Evolutionary conservation across 257 asterid species (phyloP), one percentile per base, ranked within the genome.

Genomic region (Salvia splendens): DNA sequence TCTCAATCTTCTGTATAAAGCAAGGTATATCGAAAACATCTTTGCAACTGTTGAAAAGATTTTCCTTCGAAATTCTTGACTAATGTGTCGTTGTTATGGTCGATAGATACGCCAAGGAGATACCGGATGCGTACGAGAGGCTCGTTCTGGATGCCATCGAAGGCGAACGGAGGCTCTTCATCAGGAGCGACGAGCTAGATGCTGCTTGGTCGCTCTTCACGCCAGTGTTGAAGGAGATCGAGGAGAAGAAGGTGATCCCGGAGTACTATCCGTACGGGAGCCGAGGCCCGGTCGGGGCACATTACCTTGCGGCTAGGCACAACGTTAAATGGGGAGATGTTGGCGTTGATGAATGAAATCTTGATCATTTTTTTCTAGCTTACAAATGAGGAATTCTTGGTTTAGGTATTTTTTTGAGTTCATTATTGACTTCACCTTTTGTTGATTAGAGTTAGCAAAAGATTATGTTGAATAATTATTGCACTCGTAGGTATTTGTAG

Each of bases 181-280:
- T 93, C 7, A 79, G 97, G 66, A 93, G 99, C 32, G 99, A 93
- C 17, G 96, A 93, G 74, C 80, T 93, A 32, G 94, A 93, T 67
- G 99, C 99, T 66, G 97, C 99, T 41, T 93, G 99, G 99, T 71
- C 92, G 12, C 89, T 93, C 57, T 93, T 93, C 86, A 85, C 99
- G 0, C 99, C 99, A 10, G 92, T 90, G 55, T 64, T 93, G 61
- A 82, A 84, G 67, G 91, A 93, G 79, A 82, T 93, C 1, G 98
- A 88, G 80, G 87, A 84, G 38, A 86, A 80, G 78, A 90, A 77
- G 75, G 65, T 72, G 32, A 75, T 73, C 32, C 99, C 99, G 0
- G 97, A 93, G 77, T 90, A 85, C 50, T 93, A 93, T 74, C 99
- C 99, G 7, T 84, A 88, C 53, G 99, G 95, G 1, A 90, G 99